Conservation (phyloP, 1,284 basidiomycete genomes). For the Pseudozyma hubeiensis region DNA sequence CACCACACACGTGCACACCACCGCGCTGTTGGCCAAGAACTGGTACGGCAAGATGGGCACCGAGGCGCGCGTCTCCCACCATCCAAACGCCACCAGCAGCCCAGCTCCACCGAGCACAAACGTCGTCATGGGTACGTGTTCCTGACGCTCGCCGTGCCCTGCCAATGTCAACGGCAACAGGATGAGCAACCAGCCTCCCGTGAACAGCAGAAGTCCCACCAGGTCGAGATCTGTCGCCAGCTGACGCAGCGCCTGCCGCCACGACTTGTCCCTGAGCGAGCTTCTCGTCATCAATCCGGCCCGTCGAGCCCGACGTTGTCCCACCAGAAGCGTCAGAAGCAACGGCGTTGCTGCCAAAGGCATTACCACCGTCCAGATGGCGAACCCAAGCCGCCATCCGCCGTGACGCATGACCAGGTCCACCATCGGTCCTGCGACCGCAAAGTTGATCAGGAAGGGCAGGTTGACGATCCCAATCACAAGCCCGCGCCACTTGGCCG, state of each 20-base stretch:
- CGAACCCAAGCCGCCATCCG: constrained; percentile 81
- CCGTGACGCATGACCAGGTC: constrained; percentile 72
- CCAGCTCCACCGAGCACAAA: constrained; percentile 68
- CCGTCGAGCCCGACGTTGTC: constrained; percentile 55
- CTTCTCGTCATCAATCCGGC: constrained; percentile 45
- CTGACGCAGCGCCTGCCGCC: constrained; percentile 35
- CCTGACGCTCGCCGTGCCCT: constrained; percentile 50
- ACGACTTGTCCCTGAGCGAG: constrained; percentile 35
- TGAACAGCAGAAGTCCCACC: constrained; percentile 78
- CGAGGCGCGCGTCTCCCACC: constrained; percentile 70
- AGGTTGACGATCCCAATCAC: constrained; percentile 74
- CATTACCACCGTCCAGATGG: constrained; percentile 70
- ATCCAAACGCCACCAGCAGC: constrained; percentile 70
- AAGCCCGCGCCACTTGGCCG: constrained; percentile 81
- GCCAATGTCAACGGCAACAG: constrained; percentile 78
- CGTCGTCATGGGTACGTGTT: constrained; percentile 22
- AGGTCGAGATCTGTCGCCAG: constrained; percentile 74
- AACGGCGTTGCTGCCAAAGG: constrained; percentile 64
- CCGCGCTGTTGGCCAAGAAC: constrained; percentile 66
- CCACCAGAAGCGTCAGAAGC: constrained; percentile 60
- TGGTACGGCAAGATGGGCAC: constrained; percentile 71
- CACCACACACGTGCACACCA: constrained; percentile 67
- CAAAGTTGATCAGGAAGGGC: constrained; percentile 76
- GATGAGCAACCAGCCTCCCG: constrained; percentile 73
- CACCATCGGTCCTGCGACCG: constrained; percentile 77